A percentile compares a stretch with the other conserved stretches of the same genome.
These are phyloP conservation scores for Lipomyces oligophaga DNA, from an alignment of 805 yeast species.

Conservation along the genomic window DNA sequence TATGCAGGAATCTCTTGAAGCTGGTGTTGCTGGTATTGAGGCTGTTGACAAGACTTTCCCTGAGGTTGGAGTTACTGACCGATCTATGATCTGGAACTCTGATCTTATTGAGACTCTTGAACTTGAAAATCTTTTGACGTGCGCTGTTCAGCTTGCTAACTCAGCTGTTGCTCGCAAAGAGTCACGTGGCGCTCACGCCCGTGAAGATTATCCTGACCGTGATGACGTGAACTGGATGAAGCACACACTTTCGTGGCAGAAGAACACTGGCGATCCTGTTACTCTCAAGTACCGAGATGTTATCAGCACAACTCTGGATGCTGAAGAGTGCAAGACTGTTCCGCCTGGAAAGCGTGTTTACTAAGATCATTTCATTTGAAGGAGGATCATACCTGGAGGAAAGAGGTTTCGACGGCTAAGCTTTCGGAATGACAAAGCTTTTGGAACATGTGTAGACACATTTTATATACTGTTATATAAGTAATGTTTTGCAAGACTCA, in stretches of 20 bases:
- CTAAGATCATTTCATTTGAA: constrained; percentile 40
- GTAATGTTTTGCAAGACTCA: too few relatives aligned
- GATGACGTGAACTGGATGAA: constrained; percentile 97
- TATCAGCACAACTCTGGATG: constrained; percentile 79
- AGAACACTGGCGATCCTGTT: constrained; percentile 63
- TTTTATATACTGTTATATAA: background rate
- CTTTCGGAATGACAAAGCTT: background rate
- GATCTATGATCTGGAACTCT: constrained; percentile 98
- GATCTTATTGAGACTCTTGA: constrained; percentile 95
- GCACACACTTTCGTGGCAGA: constrained; percentile 93
- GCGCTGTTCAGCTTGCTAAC: constrained; percentile 93
- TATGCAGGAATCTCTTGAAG: constrained; percentile 84
- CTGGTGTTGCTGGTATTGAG: constrained; percentile 77
- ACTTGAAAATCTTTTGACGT: constrained; percentile 90
- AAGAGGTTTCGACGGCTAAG: background rate
- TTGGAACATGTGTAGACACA: background rate
- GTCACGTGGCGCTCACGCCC: constrained; percentile 99
- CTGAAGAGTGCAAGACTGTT: constrained; percentile 86
- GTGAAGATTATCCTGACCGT: constrained; percentile 96
- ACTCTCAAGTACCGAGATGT: constrained; percentile 82
- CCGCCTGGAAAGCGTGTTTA: constrained; percentile 97
- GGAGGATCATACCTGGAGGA: background rate
- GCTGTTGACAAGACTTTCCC: constrained; percentile 69
- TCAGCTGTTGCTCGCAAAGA: constrained; percentile 94
- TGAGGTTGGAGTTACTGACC: constrained; percentile 82